A percentile compares a stretch with the other conserved stretches of the same genome.
Evolutionary conservation across 257 asterid genomes (phyloP).

Genomic region (Catharanthus roseus): DNA sequence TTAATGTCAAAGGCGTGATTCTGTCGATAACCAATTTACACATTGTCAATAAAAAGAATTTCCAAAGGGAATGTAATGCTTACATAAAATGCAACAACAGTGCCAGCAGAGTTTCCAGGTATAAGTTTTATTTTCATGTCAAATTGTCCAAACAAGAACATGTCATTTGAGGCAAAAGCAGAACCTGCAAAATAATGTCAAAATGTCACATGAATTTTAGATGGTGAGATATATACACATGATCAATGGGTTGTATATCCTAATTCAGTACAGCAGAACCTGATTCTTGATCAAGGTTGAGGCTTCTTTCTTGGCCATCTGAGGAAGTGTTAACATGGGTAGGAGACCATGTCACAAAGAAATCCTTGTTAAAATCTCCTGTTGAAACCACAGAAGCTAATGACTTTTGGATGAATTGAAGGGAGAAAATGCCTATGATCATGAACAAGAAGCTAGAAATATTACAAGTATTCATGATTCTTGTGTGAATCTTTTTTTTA

Average conservation of each 20-base stretch:
- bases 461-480: constrained; percentile 22
- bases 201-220: too few species aligned
- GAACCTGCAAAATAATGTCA: constrained; percentile 41
- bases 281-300: constrained; percentile 60
- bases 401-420: constrained; percentile 21
- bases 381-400: constrained; percentile 60
- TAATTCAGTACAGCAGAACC: too few species aligned
- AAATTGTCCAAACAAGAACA: constrained; percentile 75
- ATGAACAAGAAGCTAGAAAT: constrained; percentile 15
- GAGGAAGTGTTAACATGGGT: constrained; percentile 66
- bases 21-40: too few species aligned
- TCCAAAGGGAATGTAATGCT: constrained; percentile 11
- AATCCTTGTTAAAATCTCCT: constrained; percentile 82
- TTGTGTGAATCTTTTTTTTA: too few species aligned
- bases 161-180: constrained; percentile 62
- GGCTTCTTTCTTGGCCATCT: constrained; percentile 56
- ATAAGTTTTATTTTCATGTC: constrained; percentile 75
- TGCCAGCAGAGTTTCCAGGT: constrained; percentile 86
- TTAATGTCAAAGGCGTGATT: too few species aligned
- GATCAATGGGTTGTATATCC: neutral
- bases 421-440: constrained; percentile 6
- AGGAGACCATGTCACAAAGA: constrained; percentile 72
- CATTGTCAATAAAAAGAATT: neutral
- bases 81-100: constrained; percentile 81
- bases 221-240: neutral